These are phyloP conservation scores for Hypoxylon perforatum DNA, from an alignment of 495 filamentous ascomycete species.

Conservation along the genomic window DNA sequence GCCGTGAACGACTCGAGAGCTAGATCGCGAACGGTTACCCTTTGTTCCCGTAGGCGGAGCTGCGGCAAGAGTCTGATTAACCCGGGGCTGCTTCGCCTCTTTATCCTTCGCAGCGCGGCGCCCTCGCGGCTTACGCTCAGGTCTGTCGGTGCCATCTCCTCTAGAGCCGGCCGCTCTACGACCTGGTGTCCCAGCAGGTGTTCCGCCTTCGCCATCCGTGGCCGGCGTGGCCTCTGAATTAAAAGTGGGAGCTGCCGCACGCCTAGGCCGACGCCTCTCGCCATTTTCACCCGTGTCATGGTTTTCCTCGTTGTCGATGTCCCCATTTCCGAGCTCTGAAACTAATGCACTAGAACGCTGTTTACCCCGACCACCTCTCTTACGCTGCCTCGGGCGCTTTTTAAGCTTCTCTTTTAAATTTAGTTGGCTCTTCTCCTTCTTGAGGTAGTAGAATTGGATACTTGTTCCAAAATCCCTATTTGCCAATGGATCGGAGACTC, in stretches of 20 bases:
- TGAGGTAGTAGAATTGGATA: conserved; percentile 96
- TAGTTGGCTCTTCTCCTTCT: conserved; percentile 86
- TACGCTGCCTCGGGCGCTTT: conserved; percentile 73
- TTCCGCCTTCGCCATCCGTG: conserved; percentile 66
- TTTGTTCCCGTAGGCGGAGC: conserved; percentile 51
- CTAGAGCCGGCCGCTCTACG: conserved; percentile 64
- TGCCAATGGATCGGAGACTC: conserved; percentile 79
- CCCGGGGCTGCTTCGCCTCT: conserved; percentile 56
- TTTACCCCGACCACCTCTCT: conserved; percentile 65
- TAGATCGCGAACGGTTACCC: conserved; percentile 57
- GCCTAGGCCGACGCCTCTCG: conserved; percentile 61
- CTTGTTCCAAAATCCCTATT: conserved; percentile 83
- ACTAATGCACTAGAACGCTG: conserved; percentile 81
- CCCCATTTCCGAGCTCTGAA: conserved; percentile 73
- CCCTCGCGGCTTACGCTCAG: conserved; percentile 60
- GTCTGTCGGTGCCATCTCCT: conserved; percentile 67
- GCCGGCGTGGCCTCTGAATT: conserved; percentile 56
- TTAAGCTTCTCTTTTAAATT: conserved; percentile 89
- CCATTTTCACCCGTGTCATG: conserved; percentile 63
- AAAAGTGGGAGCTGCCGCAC: conserved; percentile 65
- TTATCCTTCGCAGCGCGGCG: conserved; percentile 56
- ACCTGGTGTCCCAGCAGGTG: conserved; percentile 58
- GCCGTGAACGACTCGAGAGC: conserved; percentile 50
- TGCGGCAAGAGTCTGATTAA: conserved; percentile 56
- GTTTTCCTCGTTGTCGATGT: conserved; percentile 65